A percentile compares a stretch with the other conserved stretches of the same genome.
These are phyloP conservation scores for Chlamydomonas eustigma DNA, from an alignment of 139 green algal genomes.

Conservation along the genomic window DNA sequence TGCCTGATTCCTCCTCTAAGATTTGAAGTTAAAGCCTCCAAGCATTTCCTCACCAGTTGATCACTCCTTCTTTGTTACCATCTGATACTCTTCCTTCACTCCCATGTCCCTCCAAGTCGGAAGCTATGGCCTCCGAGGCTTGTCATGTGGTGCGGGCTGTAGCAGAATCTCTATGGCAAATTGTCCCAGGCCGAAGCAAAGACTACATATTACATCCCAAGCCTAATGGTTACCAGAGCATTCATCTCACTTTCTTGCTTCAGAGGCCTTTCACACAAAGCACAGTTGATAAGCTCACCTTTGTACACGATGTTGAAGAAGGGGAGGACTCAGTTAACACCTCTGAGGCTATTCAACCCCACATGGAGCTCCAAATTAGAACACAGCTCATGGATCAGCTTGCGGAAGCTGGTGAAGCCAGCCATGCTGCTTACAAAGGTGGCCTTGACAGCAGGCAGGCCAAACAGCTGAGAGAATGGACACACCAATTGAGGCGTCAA, in stretches of 20 bases:
- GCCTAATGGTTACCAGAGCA: conserved; percentile 82
- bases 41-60: too few species aligned
- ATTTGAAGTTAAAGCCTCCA: too few species aligned
- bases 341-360: background rate
- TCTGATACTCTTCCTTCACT: too few species aligned
- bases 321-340: background rate
- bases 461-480: conserved; percentile 48
- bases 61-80: too few species aligned
- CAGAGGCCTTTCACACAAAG: background rate
- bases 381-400: conserved; percentile 72
- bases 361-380: conserved; percentile 75
- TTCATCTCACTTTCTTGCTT: conserved; percentile 76
- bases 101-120: too few species aligned
- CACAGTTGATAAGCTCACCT: background rate
- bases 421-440: conserved; percentile 87
- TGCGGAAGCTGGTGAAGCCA: conserved; percentile 73
- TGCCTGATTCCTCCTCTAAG: too few species aligned
- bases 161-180: conserved; percentile 59
- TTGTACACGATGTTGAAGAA: background rate
- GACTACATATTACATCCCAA: conserved; percentile 90
- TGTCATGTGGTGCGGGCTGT: conserved; percentile 74
- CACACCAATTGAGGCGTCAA: conserved; percentile 33
- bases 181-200: conserved; percentile 65
- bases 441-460: conserved; percentile 61
- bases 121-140: conserved; percentile 38